These are phyloP conservation scores for Fusarium burgessii DNA, from an alignment of 2,329 filamentous ascomycete genomes.

Conservation along the genomic window DNA sequence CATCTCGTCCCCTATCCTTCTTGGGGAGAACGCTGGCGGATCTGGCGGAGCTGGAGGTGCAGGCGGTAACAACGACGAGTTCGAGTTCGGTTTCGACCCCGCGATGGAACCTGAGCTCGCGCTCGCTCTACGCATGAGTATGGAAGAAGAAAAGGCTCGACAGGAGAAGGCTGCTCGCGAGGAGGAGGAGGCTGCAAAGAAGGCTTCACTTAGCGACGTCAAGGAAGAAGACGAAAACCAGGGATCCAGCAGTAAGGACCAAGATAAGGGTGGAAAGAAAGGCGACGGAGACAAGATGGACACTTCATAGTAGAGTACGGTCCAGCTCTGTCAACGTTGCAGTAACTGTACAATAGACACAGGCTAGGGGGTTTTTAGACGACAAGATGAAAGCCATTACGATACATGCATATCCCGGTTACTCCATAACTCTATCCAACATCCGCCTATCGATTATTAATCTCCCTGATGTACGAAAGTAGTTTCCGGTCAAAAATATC, in stretches of 20 bases:
- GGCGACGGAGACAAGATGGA: conserved; percentile 85
- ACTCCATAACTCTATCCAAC: conserved; percentile 26
- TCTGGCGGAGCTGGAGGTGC: conserved; percentile 68
- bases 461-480: conserved; percentile 80
- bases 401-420: conserved; percentile 29
- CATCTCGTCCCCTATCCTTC: conserved; percentile 87
- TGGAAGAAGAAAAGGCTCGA: conserved; percentile 96
- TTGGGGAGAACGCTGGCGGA: conserved; percentile 77
- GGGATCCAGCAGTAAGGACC: conserved; percentile 76
- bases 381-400: conserved; percentile 44
- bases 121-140: conserved; percentile 93
- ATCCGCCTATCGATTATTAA: conserved; percentile 66
- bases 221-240: conserved; percentile 78
- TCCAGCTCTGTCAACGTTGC: conserved; percentile 48
- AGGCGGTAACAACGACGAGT: conserved; percentile 73
- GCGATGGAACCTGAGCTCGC: conserved; percentile 93
- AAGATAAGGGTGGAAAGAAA: conserved; percentile 72
- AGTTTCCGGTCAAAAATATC: conserved; percentile 94
- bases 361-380: conserved; percentile 43
- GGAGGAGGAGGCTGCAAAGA: conserved; percentile 78
- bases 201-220: conserved; percentile 83
- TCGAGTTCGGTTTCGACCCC: conserved; percentile 86
- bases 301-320: conserved; percentile 68
- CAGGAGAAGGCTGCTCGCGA: conserved; percentile 87
- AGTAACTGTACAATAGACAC: conserved; percentile 52